Conservation (phyloP, 2,329 filamentous ascomycete genomes). For the Erysiphe pulchra region DNA sequence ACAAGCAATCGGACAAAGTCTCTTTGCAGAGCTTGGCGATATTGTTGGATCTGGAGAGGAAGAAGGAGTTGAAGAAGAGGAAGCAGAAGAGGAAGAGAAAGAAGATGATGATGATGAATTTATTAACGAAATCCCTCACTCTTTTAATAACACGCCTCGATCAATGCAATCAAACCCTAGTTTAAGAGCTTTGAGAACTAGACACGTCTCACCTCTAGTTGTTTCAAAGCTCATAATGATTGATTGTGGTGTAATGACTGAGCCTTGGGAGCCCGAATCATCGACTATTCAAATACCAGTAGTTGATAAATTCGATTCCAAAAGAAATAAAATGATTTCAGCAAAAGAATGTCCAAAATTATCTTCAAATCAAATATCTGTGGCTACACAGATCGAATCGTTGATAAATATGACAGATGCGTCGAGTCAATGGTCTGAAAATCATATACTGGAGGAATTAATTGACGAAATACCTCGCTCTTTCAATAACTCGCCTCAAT, state of each 20-base stretch:
- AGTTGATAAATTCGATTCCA: not conserved
- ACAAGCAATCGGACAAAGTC: constrained; percentile 37
- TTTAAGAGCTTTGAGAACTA: constrained; percentile 11
- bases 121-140: constrained; percentile 27
- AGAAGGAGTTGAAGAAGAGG: no score
- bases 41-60: constrained; percentile 49
- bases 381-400: constrained; percentile 1
- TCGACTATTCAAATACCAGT: not conserved
- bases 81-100: no score
- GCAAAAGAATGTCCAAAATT: not conserved
- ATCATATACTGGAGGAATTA: not conserved
- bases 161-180: constrained; percentile 18
- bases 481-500: constrained; percentile 17
- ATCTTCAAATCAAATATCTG: constrained; percentile 4
- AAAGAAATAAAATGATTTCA: no score
- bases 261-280: constrained; percentile 20
- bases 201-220: constrained; percentile 20
- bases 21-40: constrained; percentile 76
- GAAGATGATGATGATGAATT: constrained; percentile 6
- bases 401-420: constrained; percentile 8
- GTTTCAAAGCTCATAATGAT: constrained; percentile 28
- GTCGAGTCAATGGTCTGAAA: constrained; percentile 11
- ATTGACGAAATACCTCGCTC: constrained; percentile 14
- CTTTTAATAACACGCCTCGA: constrained; percentile 18
- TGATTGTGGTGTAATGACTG: constrained; percentile 34